Conservation (phyloP, 805 yeast species). For the Cyberlindnera mycetangii region DNA sequence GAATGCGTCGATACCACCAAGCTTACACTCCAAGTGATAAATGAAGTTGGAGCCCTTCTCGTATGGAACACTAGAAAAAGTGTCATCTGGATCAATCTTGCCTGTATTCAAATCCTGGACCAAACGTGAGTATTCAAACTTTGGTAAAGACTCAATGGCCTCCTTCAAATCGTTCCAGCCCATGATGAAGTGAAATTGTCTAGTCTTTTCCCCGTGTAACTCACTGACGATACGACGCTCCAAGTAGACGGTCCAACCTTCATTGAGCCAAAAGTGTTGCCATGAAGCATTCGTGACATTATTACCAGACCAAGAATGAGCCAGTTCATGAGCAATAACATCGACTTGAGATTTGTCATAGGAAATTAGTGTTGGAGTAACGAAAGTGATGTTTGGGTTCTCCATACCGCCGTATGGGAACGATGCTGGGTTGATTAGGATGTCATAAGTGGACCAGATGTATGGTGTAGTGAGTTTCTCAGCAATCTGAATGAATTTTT, state of each 20-base stretch:
- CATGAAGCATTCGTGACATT: slow-evolving; percentile 87
- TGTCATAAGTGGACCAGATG: slow-evolving; percentile 83
- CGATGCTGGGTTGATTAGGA: slow-evolving; percentile 71
- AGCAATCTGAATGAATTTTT: slow-evolving; percentile 73
- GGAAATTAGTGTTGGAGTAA: slow-evolving; percentile 82
- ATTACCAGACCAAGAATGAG: slow-evolving; percentile 93
- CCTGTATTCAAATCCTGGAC: slow-evolving; percentile 69
- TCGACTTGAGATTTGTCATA: slow-evolving; percentile 85
- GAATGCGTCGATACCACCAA: slow-evolving; percentile 64
- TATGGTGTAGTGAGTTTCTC: slow-evolving; percentile 74
- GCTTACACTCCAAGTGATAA: slow-evolving; percentile 63
- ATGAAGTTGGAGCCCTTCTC: slow-evolving; percentile 86
- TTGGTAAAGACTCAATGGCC: slow-evolving; percentile 64
- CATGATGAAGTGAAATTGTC: slow-evolving; percentile 80
- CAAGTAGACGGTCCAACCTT: slow-evolving; percentile 93
- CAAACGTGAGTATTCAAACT: slow-evolving; percentile 53
- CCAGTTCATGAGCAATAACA: slow-evolving; percentile 89
- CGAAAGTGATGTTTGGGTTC: slow-evolving; percentile 86
- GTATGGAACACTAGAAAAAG: slow-evolving; percentile 84
- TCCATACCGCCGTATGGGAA: slow-evolving; percentile 96
- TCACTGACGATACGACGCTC: slow-evolving; percentile 68
- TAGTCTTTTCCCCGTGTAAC: slow-evolving; percentile 48
- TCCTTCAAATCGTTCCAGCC: slow-evolving; percentile 84
- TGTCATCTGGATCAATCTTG: slow-evolving; percentile 78
- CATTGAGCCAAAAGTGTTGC: slow-evolving; percentile 94